Evolutionary conservation across 2,329 filamentous ascomycete species (phyloP), one percentile per base, ranked within the genome.

Genomic region (Aspergillus ustus): DNA sequence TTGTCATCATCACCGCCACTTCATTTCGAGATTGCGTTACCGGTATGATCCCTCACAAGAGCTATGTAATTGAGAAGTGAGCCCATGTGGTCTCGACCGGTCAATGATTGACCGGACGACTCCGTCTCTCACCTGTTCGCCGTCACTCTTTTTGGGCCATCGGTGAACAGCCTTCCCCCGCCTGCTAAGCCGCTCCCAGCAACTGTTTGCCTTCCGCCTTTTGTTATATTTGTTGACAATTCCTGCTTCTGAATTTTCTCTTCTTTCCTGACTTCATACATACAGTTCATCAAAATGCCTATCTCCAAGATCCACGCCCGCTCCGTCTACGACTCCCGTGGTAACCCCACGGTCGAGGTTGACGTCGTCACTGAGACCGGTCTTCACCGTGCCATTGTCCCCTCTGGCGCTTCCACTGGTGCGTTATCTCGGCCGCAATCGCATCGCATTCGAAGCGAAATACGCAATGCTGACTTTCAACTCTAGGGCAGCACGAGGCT

Each of bases 311-410:
- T 95, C 78, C 91, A 93, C 87, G 91, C 91, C 77, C 91, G 95
- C 79, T 93, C 90, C 77, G 93, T 99, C 85, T 99, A 94, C 88
- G 95, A 99, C 88, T 98, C 95, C 81, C 94, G 95, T 72, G 88
- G 88, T 80, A 99, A 99, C 89, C 95, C 95, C 76, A 99, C 95
- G 78, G 94, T 97, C 77, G 94, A 98, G 87, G 94, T 98, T 75
- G 94, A 97, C 80, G 88, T 97, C 73, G 91, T 96, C 83, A 97
- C 93, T 73, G 92, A 96, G 85, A 96, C 91, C 74, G 94, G 94
- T 77, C 89, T 98, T 67, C 93, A 97, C 89, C 93, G 94, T 78
- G 93, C 94, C 79, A 97, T 97, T 79, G 94, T 98, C 67, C 94
- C 94, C 75, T 97, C 93, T 70, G 94, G 94, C 80, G 94, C 94